These are phyloP conservation scores for Cicer cuneatum DNA, from an alignment of 306 rosid genomes.

Conservation along the genomic window DNA sequence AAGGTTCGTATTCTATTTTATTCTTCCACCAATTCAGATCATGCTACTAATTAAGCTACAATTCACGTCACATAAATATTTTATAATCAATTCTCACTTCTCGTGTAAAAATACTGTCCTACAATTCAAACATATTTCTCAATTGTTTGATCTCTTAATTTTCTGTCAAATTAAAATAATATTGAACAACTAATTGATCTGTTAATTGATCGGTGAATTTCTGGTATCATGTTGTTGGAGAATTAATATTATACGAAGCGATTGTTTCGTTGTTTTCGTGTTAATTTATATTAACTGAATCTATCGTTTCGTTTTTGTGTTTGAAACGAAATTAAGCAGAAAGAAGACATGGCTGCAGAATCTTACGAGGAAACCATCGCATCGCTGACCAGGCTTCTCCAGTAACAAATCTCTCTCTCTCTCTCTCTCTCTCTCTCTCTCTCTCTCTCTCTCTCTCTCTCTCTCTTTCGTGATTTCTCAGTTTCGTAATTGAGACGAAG, in stretches of 20 bases:
- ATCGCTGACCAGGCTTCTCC: constrained; percentile 70
- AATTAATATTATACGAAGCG: neutral
- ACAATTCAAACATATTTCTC: neutral
- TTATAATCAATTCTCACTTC: neutral
- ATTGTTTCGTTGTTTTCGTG: constrained; percentile 1
- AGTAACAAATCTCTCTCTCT: constrained; percentile 43
- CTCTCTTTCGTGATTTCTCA: neutral
- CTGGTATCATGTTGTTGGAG: neutral
- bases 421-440: neutral
- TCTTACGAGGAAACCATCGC: constrained; percentile 80
- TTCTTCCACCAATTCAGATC: constrained; percentile 7
- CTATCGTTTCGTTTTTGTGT: neutral
- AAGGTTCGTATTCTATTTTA: constrained; percentile 23
- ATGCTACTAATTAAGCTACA: neutral
- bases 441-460: neutral
- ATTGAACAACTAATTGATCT: neutral
- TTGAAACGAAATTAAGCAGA: constrained; percentile 46
- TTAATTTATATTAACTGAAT: constrained; percentile 4
- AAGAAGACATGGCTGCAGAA: constrained; percentile 80
- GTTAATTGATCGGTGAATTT: constrained; percentile 1
- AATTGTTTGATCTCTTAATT: neutral
- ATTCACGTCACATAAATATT: neutral
- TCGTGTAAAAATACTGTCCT: neutral
- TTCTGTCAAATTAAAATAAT: neutral
- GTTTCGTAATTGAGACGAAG: neutral